A percentile compares a stretch with the other conserved stretches of the same genome.
Evolutionary conservation across 108 stramenopile genomes (phyloP).

Genomic region (Skeletonema potamos): DNA sequence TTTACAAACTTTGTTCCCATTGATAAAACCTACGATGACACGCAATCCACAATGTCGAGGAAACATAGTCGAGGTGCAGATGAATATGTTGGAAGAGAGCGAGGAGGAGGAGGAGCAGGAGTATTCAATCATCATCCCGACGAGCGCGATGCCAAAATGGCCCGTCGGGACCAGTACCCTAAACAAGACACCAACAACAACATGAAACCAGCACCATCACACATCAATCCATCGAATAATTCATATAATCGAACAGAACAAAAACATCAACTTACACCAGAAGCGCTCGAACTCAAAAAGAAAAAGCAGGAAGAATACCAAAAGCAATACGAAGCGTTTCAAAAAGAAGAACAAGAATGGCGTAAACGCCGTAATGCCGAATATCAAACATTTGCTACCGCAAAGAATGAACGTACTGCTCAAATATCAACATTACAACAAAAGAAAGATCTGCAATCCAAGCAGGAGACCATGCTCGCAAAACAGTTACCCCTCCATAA

Average conservation of each 20-base stretch:
- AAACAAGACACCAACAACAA: neutral
- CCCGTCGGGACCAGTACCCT: neutral
- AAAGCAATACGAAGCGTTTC: slow-evolving; percentile 8
- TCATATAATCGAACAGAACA: neutral
- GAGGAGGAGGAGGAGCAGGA: neutral
- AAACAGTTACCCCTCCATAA: slow-evolving; percentile 40
- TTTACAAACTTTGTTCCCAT: slow-evolving; percentile 5
- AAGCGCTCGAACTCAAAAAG: slow-evolving; percentile 5
- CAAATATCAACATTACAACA: slow-evolving; percentile 30
- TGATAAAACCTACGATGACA: neutral
- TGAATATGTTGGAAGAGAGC: neutral
- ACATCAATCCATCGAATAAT: neutral
- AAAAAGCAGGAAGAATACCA: slow-evolving; percentile 11
- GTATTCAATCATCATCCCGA: neutral
- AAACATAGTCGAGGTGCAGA: neutral
- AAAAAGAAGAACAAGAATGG: slow-evolving; percentile 14
- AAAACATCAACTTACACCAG: slow-evolving; percentile 1
- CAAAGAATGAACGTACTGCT: slow-evolving; percentile 1
- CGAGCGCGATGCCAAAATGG: neutral
- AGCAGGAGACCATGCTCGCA: slow-evolving; percentile 18
- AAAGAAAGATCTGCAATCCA: slow-evolving; percentile 17
- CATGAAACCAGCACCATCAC: neutral
- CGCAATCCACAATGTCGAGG: neutral
- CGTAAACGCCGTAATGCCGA: slow-evolving; percentile 19
- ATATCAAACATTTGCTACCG: slow-evolving; percentile 4